Evolutionary conservation across 2,329 filamentous ascomycete genomes (phyloP).

Genomic region (Fusarium sp.): DNA sequence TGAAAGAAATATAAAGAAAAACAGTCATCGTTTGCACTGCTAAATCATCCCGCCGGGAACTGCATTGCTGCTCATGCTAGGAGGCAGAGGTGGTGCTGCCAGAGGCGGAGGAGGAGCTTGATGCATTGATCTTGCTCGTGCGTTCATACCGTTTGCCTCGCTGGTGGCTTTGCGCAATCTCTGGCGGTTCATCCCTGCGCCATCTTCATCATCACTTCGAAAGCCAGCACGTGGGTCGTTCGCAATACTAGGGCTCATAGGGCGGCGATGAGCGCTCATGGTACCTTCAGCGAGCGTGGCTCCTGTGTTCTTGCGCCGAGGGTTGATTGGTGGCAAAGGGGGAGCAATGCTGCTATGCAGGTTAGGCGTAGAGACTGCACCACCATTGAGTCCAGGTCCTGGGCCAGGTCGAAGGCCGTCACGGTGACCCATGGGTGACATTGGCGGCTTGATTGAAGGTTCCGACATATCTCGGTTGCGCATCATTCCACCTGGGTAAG

Average conservation of each 20-base stretch:
- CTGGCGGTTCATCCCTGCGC: slow-evolving; percentile 47
- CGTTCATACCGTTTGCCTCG: slow-evolving; percentile 50
- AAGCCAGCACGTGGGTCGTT: slow-evolving; percentile 45
- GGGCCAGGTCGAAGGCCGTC: slow-evolving; percentile 48
- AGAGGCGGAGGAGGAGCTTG: slow-evolving; percentile 40
- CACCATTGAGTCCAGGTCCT: slow-evolving; percentile 45
- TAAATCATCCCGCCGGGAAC: slow-evolving; percentile 59
- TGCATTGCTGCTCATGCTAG: slow-evolving; percentile 43
- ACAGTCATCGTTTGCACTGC: slow-evolving; percentile 19
- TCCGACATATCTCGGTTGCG: slow-evolving; percentile 61
- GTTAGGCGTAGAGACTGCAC: slow-evolving; percentile 50
- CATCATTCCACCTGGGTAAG: slow-evolving; percentile 44
- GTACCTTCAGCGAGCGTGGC: slow-evolving; percentile 44
- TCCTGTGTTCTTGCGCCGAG: slow-evolving; percentile 59
- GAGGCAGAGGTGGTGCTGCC: slow-evolving; percentile 41
- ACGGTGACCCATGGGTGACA: slow-evolving; percentile 54
- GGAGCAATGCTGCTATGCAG: slow-evolving; percentile 52
- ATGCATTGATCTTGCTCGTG: slow-evolving; percentile 40
- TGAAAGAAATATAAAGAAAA: slow-evolving; percentile 15
- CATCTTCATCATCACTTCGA: slow-evolving; percentile 54
- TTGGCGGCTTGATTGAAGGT: slow-evolving; percentile 58
- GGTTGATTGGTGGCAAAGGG: slow-evolving; percentile 68
- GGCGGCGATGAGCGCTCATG: slow-evolving; percentile 27
- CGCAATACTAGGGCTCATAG: slow-evolving; percentile 31
- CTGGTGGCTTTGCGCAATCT: slow-evolving; percentile 55